A percentile compares a stretch with the other conserved stretches of the same genome.
Conservation (phyloP, 2,329 filamentous ascomycete genomes). For the Trichoderma sp. region DNA sequence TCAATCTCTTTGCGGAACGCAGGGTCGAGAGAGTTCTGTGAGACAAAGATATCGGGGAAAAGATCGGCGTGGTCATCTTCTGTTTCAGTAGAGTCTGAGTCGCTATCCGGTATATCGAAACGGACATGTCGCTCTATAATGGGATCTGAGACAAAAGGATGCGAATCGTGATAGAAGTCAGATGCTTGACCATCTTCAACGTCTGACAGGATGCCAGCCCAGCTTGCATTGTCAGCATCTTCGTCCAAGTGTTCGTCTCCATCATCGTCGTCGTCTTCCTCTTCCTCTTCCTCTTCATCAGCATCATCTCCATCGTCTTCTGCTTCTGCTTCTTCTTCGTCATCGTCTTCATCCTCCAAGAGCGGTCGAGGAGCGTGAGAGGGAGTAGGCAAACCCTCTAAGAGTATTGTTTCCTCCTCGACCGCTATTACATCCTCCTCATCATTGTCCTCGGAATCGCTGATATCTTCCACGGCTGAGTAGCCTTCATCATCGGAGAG, state of each 20-base stretch:
- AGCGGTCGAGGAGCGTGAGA: slow-evolving; percentile 55
- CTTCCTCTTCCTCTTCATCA: slow-evolving; percentile 40
- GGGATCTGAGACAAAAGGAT: slow-evolving; percentile 46
- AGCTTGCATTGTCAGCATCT: slow-evolving; percentile 51
- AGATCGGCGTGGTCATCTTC: slow-evolving; percentile 65
- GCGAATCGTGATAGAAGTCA: slow-evolving; percentile 45
- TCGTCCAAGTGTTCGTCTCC: slow-evolving; percentile 41
- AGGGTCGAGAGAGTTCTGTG: slow-evolving; percentile 72
- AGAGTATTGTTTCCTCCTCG: slow-evolving; percentile 75
- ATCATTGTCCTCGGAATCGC: slow-evolving; percentile 75
- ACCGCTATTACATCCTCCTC: slow-evolving; percentile 75
- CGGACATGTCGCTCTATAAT: slow-evolving; percentile 66
- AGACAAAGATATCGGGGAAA: slow-evolving; percentile 77
- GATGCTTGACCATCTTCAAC: slow-evolving; percentile 48
- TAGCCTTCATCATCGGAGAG: slow-evolving; percentile 71
- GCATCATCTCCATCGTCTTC: slow-evolving; percentile 42
- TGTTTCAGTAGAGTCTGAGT: slow-evolving; percentile 65
- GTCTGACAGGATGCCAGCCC: slow-evolving; percentile 57
- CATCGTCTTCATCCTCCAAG: slow-evolving; percentile 36
- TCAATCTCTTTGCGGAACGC: slow-evolving; percentile 74
- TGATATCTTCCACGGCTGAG: slow-evolving; percentile 76
- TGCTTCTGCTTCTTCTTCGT: slow-evolving; percentile 44
- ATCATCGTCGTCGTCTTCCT: slow-evolving; percentile 44
- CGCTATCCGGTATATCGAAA: slow-evolving; percentile 69
- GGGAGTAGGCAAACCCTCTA: slow-evolving; percentile 44